These are phyloP conservation scores for Hepatocystis sp. DNA, from an alignment of 169 alveolate genomes.

Conservation along the genomic window DNA sequence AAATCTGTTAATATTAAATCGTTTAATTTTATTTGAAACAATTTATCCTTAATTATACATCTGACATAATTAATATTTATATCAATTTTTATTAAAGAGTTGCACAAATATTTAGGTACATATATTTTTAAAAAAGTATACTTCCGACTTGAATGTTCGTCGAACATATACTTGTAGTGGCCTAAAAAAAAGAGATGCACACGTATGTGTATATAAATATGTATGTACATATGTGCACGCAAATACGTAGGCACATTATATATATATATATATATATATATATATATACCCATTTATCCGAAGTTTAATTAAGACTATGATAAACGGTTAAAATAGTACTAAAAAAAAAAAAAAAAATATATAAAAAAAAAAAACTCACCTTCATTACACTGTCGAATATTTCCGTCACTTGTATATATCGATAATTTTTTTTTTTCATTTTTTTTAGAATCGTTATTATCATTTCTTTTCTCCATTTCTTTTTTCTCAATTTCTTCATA, in stretches of 20 bases:
- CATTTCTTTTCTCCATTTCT: constrained; percentile 15
- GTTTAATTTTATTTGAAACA: constrained; percentile 86
- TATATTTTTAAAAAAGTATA: constrained; percentile 82
- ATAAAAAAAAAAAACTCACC: constrained; percentile 79
- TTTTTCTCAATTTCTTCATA: constrained; percentile 79
- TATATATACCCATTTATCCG: too few relatives aligned
- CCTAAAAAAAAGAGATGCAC: constrained; percentile 21
- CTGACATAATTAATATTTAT: constrained; percentile 89
- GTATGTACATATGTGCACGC: constrained; percentile 54
- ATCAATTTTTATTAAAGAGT: constrained; percentile 86
- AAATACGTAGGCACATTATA: too few relatives aligned
- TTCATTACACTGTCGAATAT: constrained; percentile 90
- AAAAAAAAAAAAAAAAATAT: too few relatives aligned
- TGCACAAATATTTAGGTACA: constrained; percentile 89
- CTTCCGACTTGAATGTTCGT: constrained; percentile 77
- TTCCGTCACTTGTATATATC: constrained; percentile 87
- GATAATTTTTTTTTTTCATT: constrained; percentile 74
- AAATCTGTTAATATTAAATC: constrained; percentile 66
- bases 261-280: background rate
- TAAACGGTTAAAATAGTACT: too few relatives aligned
- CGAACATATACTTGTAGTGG: constrained; percentile 72
- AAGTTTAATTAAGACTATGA: too few relatives aligned
- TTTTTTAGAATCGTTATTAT: constrained; percentile 46
- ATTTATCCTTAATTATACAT: constrained; percentile 88
- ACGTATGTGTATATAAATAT: constrained; percentile 78